Percentiles rank a stretch among this genome's conserved stretches.
Evolutionary conservation across 441 rosid genomes (phyloP).

Genomic region (Raphanus hybrid): DNA sequence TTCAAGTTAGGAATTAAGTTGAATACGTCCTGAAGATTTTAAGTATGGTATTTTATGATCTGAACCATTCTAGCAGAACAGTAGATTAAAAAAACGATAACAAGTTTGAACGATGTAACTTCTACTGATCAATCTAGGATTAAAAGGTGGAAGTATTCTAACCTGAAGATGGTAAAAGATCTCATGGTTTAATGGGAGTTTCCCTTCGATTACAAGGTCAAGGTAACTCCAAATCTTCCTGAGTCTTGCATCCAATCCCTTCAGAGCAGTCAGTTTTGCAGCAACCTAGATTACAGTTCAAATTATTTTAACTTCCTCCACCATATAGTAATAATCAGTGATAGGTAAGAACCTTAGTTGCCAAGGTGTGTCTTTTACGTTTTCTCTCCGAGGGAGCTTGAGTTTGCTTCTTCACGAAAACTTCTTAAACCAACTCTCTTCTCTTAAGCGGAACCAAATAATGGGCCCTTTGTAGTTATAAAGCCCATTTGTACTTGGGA

Average conservation of each 20-base stretch:
- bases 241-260: no score
- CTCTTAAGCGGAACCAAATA: background rate
- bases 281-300: no score
- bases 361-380: no score
- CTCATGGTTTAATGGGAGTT: no score
- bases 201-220: no score
- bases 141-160: background rate
- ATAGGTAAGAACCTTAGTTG: no score
- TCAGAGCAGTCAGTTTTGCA: no score
- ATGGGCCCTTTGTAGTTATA: constrained; percentile 9
- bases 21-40: constrained; percentile 63
- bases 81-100: background rate
- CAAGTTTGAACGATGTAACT: background rate
- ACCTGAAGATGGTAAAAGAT: constrained; percentile 54
- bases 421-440: background rate
- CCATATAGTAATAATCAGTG: no score
- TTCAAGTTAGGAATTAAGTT: constrained; percentile 72
- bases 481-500: background rate
- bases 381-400: no score
- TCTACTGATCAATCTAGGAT: background rate
- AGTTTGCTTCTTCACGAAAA: constrained; percentile 49
- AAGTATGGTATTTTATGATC: background rate
- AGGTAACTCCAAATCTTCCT: no score
- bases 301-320: no score
- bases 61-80: constrained; percentile 13